Percentiles rank a stretch among this genome's conserved stretches.
Evolutionary conservation across 2,329 filamentous ascomycete genomes (phyloP).

Genomic region (Atkinsonella hypoxylon): DNA sequence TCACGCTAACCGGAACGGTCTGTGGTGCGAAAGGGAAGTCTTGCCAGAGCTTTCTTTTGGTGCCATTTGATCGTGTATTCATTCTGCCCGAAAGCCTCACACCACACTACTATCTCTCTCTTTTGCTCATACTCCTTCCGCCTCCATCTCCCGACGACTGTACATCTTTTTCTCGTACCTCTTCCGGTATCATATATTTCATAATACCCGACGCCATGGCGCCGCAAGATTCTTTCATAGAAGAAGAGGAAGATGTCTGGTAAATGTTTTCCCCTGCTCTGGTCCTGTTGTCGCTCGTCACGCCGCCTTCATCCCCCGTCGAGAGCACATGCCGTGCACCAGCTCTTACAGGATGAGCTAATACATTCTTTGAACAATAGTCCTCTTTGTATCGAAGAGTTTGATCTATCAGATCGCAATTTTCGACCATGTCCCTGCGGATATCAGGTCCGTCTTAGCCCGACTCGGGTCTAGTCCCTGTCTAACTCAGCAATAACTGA

Average conservation of each 20-base stretch:
- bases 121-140: slow-evolving; percentile 13
- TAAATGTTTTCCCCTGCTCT: slow-evolving; percentile 24
- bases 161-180: slow-evolving; percentile 12
- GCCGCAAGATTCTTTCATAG: slow-evolving; percentile 58
- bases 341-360: background rate
- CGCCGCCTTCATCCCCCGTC: slow-evolving; percentile 9
- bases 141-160: background rate
- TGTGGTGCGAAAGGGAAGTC: slow-evolving; percentile 6
- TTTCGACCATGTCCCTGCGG: slow-evolving; percentile 96
- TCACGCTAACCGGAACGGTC: background rate
- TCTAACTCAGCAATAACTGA: background rate
- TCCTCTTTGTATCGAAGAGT: slow-evolving; percentile 96
- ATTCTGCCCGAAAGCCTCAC: slow-evolving; percentile 11
- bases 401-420: slow-evolving; percentile 93
- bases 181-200: slow-evolving; percentile 9
- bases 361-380: slow-evolving; percentile 33
- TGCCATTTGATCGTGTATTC: slow-evolving; percentile 6
- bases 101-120: slow-evolving; percentile 8
- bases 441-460: slow-evolving; percentile 62
- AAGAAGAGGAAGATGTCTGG: slow-evolving; percentile 61
- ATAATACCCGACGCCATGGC: slow-evolving; percentile 37
- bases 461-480: background rate
- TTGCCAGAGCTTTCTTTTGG: slow-evolving; percentile 10
- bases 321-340: background rate
- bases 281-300: background rate